phyloP scores from a whole-genome alignment of 2,329 filamentous ascomycete genomes.

The Rasamsonia emersonii region DNA sequence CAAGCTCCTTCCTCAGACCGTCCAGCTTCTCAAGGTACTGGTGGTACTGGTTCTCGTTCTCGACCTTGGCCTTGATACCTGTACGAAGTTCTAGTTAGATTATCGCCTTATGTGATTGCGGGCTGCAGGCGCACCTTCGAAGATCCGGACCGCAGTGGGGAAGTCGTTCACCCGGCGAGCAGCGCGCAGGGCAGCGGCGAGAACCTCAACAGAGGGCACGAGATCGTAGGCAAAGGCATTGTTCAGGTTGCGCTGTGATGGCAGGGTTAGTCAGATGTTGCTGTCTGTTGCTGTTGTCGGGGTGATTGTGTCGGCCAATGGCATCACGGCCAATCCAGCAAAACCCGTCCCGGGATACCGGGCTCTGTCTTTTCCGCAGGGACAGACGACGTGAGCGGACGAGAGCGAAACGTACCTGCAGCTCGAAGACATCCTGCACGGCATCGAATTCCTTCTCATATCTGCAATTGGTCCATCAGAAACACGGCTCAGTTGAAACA shows the following conservation, averaged over 20 bases:
- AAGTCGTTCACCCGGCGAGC: conserved; percentile 96
- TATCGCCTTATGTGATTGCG: not conserved
- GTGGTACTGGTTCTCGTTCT: conserved; percentile 98
- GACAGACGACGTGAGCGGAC: conserved; percentile 8
- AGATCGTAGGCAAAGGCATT: conserved; percentile 99
- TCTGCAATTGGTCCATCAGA: conserved; percentile 48
- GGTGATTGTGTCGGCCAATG: conserved; percentile 16
- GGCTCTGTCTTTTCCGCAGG: conserved; percentile 11
- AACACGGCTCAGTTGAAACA: conserved; percentile 9
- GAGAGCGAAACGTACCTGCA: conserved; percentile 63
- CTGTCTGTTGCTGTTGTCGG: no score
- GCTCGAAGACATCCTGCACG: conserved; percentile 98
- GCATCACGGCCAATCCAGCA: conserved; percentile 6
- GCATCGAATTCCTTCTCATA: conserved; percentile 99
- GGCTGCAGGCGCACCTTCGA: conserved; percentile 65
- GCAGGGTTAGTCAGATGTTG: conserved; percentile 2
- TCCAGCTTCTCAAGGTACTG: conserved; percentile 87
- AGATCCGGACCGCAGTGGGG: conserved; percentile 95
- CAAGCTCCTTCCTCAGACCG: conserved; percentile 85
- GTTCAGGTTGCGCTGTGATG: conserved; percentile 77
- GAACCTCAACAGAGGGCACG: conserved; percentile 85
- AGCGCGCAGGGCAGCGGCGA: conserved; percentile 84
- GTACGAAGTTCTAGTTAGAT: conserved; percentile 11
- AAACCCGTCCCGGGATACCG: no score
- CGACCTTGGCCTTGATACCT: conserved; percentile 99